Conservation (phyloP, 2,329 filamentous ascomycete genomes). For the Westerdykella sp. region DNA sequence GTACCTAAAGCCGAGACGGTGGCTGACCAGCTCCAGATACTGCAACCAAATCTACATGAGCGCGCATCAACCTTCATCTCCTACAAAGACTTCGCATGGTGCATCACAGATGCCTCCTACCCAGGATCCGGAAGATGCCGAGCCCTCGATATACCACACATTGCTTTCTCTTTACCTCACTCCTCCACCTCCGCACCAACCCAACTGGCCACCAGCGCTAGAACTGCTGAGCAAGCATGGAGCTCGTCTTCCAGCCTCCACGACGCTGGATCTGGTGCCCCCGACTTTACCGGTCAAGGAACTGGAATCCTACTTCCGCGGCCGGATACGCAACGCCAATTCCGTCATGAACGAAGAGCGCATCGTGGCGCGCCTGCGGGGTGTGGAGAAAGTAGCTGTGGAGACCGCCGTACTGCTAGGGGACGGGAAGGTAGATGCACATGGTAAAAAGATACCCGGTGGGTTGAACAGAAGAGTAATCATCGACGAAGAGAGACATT, state of each 20-base stretch:
- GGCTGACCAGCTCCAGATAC: conserved; percentile 39
- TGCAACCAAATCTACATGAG: conserved; percentile 78
- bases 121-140: conserved; percentile 47
- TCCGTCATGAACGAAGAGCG: conserved; percentile 73
- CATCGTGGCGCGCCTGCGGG: conserved; percentile 69
- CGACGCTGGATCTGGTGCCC: conserved; percentile 80
- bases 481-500: conserved; percentile 81
- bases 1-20: too few relatives aligned
- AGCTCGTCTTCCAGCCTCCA: conserved; percentile 79
- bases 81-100: conserved; percentile 38
- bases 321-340: conserved; percentile 81
- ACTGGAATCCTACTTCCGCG: conserved; percentile 84
- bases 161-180: conserved; percentile 84
- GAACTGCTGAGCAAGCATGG: conserved; percentile 88
- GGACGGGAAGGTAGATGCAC: conserved; percentile 54
- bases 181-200: conserved; percentile 65
- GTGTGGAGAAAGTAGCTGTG: conserved; percentile 70
- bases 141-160: conserved; percentile 82
- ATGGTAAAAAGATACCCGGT: conserved; percentile 45
- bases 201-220: conserved; percentile 72
- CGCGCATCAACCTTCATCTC: conserved; percentile 11
- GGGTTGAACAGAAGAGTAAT: conserved; percentile 64
- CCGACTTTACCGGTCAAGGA: conserved; percentile 69
- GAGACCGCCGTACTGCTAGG: conserved; percentile 71
- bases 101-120: conserved; percentile 26